Evolutionary conservation across 73 alveolate genomes (phyloP), one percentile per base, ranked within the genome.

Genomic region (Blepharisma stoltei): DNA sequence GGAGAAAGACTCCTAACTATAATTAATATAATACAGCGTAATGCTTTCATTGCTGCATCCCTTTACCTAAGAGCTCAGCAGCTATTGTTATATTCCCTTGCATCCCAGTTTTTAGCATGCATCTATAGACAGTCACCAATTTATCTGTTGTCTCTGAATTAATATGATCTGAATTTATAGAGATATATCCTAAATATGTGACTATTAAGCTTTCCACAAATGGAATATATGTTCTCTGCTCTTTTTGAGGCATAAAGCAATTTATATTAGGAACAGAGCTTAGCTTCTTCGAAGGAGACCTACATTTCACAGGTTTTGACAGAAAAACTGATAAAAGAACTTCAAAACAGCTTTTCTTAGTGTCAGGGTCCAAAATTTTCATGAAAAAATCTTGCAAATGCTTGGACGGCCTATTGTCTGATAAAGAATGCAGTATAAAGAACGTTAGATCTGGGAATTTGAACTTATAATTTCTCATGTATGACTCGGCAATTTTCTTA

Each of bases 51-150:
- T 14, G 23, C 66, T 52, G n/a, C 66, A 52, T 52, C 66, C 66
- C 66, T 52, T 52, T 52, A 52, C 66, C 66, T 52, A 52, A 52
- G n/a, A 52, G n/a, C n/a, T 52, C 27, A 11, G 66, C 66, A 14
- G 66, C 66, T 0, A 20, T 52, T 1, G 23, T 52, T 14, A 52
- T 52, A 4, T 52, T 14, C 23, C 66, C 66, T 52, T 52, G 27
- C n/a, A 20, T 2, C 5, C 23, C 66, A 14, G 66, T 52, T 14
- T 52, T 52, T 52, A 52, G 23, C 66, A 52, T 52, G 66, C 66
- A 52, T 52, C 66, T 52, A 14, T 14, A 52, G 23, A 20, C n/a
- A 1, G n/a, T 52, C 23, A 52, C n/a, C 4, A 52, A 2, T 4
- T 14, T 11, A 14, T 11, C 27, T 14, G 23, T 52, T 1, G 66